Base-by-base conservation (phyloP, 2,329 filamentous ascomycete genomes). In the Botryotinia calthae region DNA sequence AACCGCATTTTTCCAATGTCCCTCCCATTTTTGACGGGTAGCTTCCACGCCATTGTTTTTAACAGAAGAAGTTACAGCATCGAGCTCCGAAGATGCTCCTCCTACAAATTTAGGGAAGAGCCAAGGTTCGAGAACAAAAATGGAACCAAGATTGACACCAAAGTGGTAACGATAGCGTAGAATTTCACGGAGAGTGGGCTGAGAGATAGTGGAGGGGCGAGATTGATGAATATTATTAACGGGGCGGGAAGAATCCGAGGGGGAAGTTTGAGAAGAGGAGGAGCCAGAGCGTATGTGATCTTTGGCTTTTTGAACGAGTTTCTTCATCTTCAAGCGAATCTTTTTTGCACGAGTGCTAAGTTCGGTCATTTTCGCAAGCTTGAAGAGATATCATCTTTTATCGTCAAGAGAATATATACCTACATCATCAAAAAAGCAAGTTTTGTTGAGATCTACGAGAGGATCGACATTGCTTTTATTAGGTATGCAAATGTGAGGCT, bases 71-170 rank as follows among this genome's bases (percentile, higher is more conserved):
- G 44, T 59, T n/a, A 71, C 37, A 74, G 84, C 86, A 28, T 80
- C 79, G 9, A 82, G 83, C 58, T 78, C 76, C 14, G 82, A 79
- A 20, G 65, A 58, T 56, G 65, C 65, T 22, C 65, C 65, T 25
- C 37, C 65, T 25, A n/a, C 65, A 20, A 68, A 68, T 68, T 68
- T 68, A 31, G 65, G 80, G 59, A 83, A 84, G 5, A 90, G 82
- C 87, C 87, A 90, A 78, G 85, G 83, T 77, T 90, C 88, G 7
- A 89, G 84, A n/a, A 89, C 84, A 78, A 88, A 90, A 63, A 89
- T 83, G 16, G 85, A 85, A 58, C 88, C 88, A 4, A 90, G 82
- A 73, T 90, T 90, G 0, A 84, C 84, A 12, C 87, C 88, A 77
- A 89, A 86, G 73, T 89, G 87, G 75, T 88, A 89, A 59, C 88